Conservation (phyloP, 768 basidiomycete genomes). For the Tephrocybe sp. region DNA sequence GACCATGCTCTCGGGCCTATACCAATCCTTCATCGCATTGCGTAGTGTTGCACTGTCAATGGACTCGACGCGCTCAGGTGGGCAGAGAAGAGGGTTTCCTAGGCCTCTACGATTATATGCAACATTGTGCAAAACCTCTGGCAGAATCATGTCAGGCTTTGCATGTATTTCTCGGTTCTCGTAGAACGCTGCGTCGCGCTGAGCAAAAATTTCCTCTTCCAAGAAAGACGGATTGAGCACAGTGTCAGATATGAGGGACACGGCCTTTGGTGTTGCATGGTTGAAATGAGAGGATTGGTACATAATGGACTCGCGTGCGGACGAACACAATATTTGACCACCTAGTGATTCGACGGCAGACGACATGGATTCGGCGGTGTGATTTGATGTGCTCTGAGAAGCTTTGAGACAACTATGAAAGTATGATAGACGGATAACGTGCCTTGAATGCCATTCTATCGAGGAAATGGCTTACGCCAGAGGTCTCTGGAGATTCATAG, state of each 20-base stretch:
- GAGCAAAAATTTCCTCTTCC: conserved; percentile 75
- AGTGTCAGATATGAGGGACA: conserved; percentile 91
- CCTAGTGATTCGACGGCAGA: conserved; percentile 79
- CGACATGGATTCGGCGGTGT: conserved; percentile 77
- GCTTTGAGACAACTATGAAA: background rate
- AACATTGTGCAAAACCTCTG: conserved; percentile 84
- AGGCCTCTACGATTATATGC: conserved; percentile 77
- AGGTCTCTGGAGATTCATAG: conserved; percentile 71
- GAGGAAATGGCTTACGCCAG: conserved; percentile 87
- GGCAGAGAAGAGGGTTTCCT: conserved; percentile 90
- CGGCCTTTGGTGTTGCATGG: conserved; percentile 71
- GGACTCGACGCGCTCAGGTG: conserved; percentile 71
- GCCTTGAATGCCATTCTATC: conserved; percentile 99
- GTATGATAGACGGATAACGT: conserved; percentile 8
- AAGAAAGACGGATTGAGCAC: conserved; percentile 75
- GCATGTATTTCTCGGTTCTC: conserved; percentile 84
- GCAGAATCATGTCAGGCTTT: conserved; percentile 92
- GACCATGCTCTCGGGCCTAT: conserved; percentile 91
- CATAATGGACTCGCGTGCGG: conserved; percentile 92
- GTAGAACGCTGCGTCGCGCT: conserved; percentile 85
- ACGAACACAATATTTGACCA: conserved; percentile 88
- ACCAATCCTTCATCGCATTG: conserved; percentile 75
- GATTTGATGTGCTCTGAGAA: conserved; percentile 65
- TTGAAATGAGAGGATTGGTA: conserved; percentile 97
- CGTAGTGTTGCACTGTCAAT: conserved; percentile 64